Percentiles rank a stretch among this genome's conserved stretches.
Evolutionary conservation across 768 basidiomycete genomes (phyloP).

Genomic region (Suillus subaureus): DNA sequence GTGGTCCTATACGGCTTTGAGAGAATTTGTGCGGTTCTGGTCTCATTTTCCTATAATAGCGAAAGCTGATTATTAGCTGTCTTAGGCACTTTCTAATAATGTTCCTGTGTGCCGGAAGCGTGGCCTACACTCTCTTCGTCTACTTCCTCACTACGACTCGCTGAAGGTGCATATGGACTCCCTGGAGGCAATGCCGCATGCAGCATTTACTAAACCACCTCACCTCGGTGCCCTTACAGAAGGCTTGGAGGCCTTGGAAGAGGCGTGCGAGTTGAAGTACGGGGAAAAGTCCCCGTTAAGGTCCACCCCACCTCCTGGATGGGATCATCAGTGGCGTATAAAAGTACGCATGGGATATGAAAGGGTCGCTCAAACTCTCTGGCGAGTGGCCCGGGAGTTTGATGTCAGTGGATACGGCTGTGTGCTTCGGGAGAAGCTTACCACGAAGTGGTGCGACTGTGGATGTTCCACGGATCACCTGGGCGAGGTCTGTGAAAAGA

Average conservation of each 20-base stretch:
- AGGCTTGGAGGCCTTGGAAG: constrained; percentile 64
- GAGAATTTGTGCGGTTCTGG: constrained; percentile 63
- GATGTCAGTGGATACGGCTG: constrained; percentile 73
- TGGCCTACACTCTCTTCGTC: constrained; percentile 66
- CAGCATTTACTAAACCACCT: constrained; percentile 65
- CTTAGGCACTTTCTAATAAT: constrained; percentile 70
- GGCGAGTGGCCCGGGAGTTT: constrained; percentile 72
- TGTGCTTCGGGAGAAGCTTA: constrained; percentile 70
- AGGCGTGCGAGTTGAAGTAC: constrained; percentile 63
- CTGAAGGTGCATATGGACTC: constrained; percentile 63
- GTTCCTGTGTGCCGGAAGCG: constrained; percentile 63
- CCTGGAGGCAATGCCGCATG: constrained; percentile 58
- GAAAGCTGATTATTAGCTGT: neutral
- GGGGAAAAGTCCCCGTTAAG: constrained; percentile 36
- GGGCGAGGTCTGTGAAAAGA: constrained; percentile 75
- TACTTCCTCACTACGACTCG: constrained; percentile 61
- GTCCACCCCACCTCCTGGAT: constrained; percentile 41
- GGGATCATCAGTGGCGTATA: constrained; percentile 58
- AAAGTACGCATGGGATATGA: constrained; percentile 70
- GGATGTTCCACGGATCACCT: constrained; percentile 80
- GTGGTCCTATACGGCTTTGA: constrained; percentile 77
- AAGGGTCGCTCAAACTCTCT: constrained; percentile 61
- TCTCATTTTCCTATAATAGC: neutral
- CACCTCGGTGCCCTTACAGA: constrained; percentile 61
- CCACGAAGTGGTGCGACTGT: constrained; percentile 79